phyloP scores from a whole-genome alignment of 257 asterid genomes.

The Striga asiatica region DNA sequence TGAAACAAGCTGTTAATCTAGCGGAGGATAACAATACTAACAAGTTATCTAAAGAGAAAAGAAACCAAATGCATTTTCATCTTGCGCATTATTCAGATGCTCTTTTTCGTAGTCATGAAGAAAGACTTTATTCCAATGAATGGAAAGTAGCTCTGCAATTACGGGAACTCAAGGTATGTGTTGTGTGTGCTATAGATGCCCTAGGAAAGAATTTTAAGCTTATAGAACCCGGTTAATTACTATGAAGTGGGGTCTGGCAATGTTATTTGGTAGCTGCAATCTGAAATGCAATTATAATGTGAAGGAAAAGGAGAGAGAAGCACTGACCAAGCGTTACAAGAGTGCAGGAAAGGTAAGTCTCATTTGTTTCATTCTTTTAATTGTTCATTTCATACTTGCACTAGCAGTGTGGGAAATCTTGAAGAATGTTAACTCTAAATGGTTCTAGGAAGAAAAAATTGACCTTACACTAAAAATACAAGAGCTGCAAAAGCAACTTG shows the following conservation, averaged over 20 bases:
- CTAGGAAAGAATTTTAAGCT: background rate
- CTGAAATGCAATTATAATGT: constrained; percentile 14
- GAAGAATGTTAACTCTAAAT: constrained; percentile 17
- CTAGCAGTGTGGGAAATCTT: background rate
- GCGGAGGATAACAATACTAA: constrained; percentile 53
- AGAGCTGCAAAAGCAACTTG: constrained; percentile 81
- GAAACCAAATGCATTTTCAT: constrained; percentile 93
- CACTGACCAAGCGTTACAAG: constrained; percentile 60
- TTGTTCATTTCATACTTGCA: constrained; percentile 7
- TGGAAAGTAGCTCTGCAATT: constrained; percentile 91
- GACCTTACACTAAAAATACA: constrained; percentile 72
- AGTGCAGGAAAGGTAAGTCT: constrained; percentile 63
- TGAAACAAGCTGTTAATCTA: constrained; percentile 78
- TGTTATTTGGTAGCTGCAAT: constrained; percentile 3
- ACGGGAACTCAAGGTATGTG: constrained; percentile 69
- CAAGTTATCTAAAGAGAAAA: constrained; percentile 48
- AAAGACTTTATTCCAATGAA: constrained; percentile 83
- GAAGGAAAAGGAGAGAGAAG: constrained; percentile 89
- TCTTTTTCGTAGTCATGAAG: constrained; percentile 87
- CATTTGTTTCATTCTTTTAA: constrained; percentile 2
- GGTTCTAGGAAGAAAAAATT: constrained; percentile 62
- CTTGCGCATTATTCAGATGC: constrained; percentile 98
- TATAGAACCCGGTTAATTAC: constrained; percentile 15
- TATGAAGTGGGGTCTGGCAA: background rate
- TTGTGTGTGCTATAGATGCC: background rate